These are phyloP conservation scores for Cyanophora paradoxa DNA, from an alignment of 78 protist species.

Conservation along the genomic window DNA sequence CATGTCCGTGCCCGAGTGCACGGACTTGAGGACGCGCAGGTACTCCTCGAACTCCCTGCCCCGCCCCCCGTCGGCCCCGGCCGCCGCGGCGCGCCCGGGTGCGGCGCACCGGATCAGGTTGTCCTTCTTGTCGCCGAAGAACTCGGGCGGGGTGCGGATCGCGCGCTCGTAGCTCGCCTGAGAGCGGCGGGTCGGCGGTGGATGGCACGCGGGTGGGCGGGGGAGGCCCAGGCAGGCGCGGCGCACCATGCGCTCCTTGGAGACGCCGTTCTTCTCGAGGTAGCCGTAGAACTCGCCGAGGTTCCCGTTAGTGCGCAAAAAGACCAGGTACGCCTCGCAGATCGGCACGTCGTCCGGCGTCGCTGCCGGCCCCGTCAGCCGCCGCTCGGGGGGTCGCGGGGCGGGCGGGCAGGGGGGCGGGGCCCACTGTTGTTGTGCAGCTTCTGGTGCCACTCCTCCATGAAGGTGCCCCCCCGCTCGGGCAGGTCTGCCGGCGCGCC, in stretches of 20 bases:
- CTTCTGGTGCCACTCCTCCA: slow-evolving; percentile 24
- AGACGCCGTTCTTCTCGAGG: background rate
- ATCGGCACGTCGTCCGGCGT: slow-evolving; percentile 18
- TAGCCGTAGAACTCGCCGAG: background rate
- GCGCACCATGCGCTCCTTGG: background rate
- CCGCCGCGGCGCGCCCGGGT: background rate
- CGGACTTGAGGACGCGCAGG: slow-evolving; percentile 12
- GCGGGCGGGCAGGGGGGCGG: too few species aligned
- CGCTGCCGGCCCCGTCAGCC: too few species aligned
- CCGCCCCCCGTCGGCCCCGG: background rate
- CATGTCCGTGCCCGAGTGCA: slow-evolving; percentile 9
- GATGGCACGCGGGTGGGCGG: too few species aligned
- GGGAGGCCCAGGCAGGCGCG: too few species aligned
- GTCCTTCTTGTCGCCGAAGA: slow-evolving; percentile 23
- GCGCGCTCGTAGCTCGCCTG: slow-evolving; percentile 20
- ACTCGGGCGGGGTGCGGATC: background rate
- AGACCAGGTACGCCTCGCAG: too few species aligned
- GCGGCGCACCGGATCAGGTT: too few species aligned
- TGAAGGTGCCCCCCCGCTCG: too few species aligned
- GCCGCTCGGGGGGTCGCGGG: too few species aligned
- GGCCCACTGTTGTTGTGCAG: slow-evolving; percentile 20
- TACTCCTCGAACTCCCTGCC: slow-evolving; percentile 2
- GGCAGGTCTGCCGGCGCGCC: too few species aligned
- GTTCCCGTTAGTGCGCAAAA: too few species aligned
- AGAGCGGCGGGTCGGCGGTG: too few species aligned